Evolutionary conservation across 208 protist species (phyloP).

Genomic region (Trypanosoma boissoni): DNA sequence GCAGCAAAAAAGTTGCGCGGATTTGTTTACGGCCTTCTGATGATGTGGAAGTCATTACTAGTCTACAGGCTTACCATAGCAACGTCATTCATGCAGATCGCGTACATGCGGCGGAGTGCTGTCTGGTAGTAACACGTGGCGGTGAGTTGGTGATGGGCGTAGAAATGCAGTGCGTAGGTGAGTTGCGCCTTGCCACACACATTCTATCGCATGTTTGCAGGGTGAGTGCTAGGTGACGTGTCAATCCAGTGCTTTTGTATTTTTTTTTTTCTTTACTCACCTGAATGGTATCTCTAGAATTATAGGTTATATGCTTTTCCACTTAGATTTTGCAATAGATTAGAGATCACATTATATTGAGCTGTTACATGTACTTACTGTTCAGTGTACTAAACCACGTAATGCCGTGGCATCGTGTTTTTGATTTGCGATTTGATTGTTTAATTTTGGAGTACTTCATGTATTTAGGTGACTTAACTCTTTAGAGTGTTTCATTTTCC

Average conservation of each 20-base stretch:
- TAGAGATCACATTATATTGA: too few relatives aligned
- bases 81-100: conserved; percentile 44
- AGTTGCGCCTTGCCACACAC: conserved; percentile 28
- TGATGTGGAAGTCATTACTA: conserved; percentile 40
- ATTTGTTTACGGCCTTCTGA: conserved; percentile 29
- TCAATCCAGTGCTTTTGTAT: background rate
- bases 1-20: conserved; percentile 15
- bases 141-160: conserved; percentile 42
- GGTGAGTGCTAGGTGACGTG: background rate
- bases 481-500: too few relatives aligned
- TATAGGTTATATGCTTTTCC: too few relatives aligned
- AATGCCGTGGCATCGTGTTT: background rate
- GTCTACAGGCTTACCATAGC: conserved; percentile 43
- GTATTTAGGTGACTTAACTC: too few relatives aligned
- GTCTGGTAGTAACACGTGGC: conserved; percentile 49
- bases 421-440: conserved; percentile 8
- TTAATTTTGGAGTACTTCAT: background rate
- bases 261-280: background rate
- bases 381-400: background rate
- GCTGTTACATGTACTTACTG: conserved; percentile 5
- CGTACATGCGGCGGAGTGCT: conserved; percentile 44
- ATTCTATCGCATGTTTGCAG: conserved; percentile 16
- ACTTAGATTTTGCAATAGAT: too few relatives aligned
- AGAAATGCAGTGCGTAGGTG: conserved; percentile 52
- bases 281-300: too few relatives aligned